Percentiles rank a stretch among this genome's conserved stretches.
phyloP scores from a whole-genome alignment of 2,329 filamentous ascomycete species.

The Helminthosporium solani region DNA sequence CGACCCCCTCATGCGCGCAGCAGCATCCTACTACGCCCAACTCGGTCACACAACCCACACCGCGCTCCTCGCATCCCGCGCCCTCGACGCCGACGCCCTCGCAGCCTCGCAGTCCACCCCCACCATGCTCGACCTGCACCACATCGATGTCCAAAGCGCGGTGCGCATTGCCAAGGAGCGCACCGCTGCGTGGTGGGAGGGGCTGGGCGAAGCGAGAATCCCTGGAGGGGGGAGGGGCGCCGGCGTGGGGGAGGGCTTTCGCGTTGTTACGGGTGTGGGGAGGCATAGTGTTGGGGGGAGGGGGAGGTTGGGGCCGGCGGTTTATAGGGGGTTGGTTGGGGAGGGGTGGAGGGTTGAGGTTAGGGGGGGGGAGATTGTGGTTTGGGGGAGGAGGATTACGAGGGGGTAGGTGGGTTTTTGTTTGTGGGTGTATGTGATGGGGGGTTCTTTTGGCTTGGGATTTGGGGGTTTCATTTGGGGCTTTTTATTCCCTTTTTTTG shows the following conservation, averaged over 20 bases:
- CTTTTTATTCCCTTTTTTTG: too few species aligned
- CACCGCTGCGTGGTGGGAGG: conserved; percentile 74
- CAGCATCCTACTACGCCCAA: conserved; percentile 73
- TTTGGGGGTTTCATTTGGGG: too few species aligned
- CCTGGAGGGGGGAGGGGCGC: conserved; percentile 49
- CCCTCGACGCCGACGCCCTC: conserved; percentile 67
- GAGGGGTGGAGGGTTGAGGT: conserved; percentile 84
- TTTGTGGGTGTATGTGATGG: neutral
- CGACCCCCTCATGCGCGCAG: conserved; percentile 71
- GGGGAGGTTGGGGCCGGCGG: conserved; percentile 74
- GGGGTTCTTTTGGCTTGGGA: too few species aligned
- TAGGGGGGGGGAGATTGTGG: conserved; percentile 67
- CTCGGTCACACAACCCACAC: conserved; percentile 65
- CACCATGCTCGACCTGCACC: conserved; percentile 74
- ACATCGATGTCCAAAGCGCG: conserved; percentile 77
- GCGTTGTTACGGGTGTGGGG: conserved; percentile 79
- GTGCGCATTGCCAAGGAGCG: conserved; percentile 71
- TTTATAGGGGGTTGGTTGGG: conserved; percentile 70
- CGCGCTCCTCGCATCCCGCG: conserved; percentile 58
- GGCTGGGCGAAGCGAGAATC: conserved; percentile 64
- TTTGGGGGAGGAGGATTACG: conserved; percentile 59
- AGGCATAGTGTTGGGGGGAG: conserved; percentile 75
- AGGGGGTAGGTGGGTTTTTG: conserved; percentile 13
- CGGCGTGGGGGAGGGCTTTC: conserved; percentile 57
- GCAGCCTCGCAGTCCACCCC: conserved; percentile 71